Percentiles rank a stretch among this genome's conserved stretches.
Conservation (phyloP, 2,329 filamentous ascomycete species). For the Rutstroemia sydowiana region DNA sequence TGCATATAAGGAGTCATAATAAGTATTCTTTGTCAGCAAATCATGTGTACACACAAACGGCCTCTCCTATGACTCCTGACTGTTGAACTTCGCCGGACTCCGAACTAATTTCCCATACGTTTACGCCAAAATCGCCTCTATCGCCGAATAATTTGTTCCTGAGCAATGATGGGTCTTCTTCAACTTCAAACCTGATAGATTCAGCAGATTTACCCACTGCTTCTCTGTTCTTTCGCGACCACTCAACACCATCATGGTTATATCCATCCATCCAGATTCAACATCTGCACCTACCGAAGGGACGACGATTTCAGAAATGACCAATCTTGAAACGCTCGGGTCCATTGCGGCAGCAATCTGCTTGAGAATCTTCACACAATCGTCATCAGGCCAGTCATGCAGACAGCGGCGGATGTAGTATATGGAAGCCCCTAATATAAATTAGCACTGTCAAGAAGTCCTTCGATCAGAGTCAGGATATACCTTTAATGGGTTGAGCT, state of each 20-base stretch:
- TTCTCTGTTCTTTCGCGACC: conserved; percentile 31
- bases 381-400: conserved; percentile 34
- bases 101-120: neutral
- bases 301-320: conserved; percentile 39
- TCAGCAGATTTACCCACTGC: conserved; percentile 5
- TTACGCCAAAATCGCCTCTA: conserved; percentile 1
- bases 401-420: conserved; percentile 36
- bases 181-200: conserved; percentile 1
- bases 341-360: conserved; percentile 6
- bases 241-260: conserved; percentile 33
- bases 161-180: conserved; percentile 2
- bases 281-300: conserved; percentile 30
- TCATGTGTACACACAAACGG: neutral
- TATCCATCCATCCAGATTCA: conserved; percentile 30
- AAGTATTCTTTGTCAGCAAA: neutral
- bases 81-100: neutral
- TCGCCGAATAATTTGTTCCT: conserved; percentile 6
- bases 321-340: conserved; percentile 18
- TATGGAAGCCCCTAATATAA: conserved; percentile 13
- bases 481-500: conserved; percentile 25
- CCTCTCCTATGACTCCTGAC: neutral
- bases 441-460: neutral
- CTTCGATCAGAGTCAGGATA: neutral
- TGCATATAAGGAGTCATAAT: conserved; percentile 38
- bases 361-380: conserved; percentile 13